Base-by-base conservation (phyloP, 345 rosid species). In the Citrus cavaleriei region DNA sequence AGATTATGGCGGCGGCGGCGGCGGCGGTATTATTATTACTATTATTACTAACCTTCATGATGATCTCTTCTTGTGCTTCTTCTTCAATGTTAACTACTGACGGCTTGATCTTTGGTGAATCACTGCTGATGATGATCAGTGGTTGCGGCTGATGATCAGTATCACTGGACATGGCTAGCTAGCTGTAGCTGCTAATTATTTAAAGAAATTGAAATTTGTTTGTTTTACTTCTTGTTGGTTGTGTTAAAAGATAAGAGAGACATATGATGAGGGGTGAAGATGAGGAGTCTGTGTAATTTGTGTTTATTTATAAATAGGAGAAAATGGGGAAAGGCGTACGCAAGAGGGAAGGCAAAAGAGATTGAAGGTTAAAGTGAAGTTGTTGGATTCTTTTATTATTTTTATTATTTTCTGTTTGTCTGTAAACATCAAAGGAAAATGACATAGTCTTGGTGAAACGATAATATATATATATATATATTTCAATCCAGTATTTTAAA, bases 361-460 rank as follows among this genome's bases (percentile, higher is more conserved):
- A 51, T 32, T 21, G 74, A 51, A 49, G 62, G 38, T 51, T 65
- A 21, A 22, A 62, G 27, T 46, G 22, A 4, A 74, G 28, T 27
- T 12, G 77, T 73, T 73, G 77, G 67, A 73, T 38, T 60, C 77
- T 38, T 71, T 71, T 46, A 46, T 46, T 46, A 13, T 46, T 46
- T 12, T 46, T 42, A 42, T 46, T 46, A 10, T 42, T 49, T 28
- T 64, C 32, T 28, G 22, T 13, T 28, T 42, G 73, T 70, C 40
- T 0, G 38, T 54, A 30, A 30, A 28, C 42, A 18, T 25, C 24
- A 8, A 73, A 60, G 37, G 51, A 60, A 73, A 73, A 59, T 58
- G 76, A n/a, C 21, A 2, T 55, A 28, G 63, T 34, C 28, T 42
- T 10, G 73, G 35, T 46, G 35, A 54, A 16, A 19, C n/a, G 5